Base-by-base conservation (phyloP, 768 basidiomycete species). In the Fistulinella prunicolor region DNA sequence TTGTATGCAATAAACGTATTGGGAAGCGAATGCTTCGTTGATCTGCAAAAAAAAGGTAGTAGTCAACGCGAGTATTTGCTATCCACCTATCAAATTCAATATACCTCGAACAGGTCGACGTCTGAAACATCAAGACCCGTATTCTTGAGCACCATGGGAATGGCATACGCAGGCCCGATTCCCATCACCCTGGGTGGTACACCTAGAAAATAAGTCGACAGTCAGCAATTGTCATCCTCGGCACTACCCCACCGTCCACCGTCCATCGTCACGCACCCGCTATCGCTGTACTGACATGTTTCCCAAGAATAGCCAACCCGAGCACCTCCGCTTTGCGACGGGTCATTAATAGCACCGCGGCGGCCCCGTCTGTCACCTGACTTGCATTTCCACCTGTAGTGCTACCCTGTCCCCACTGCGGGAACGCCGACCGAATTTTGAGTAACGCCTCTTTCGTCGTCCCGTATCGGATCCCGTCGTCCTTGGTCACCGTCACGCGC, bases 1-100 rank as follows among this genome's bases (percentile, higher is more conserved):
- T 54, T 83, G 82, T 28, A 89, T 67, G 42, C 78, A 80, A 62
- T 94, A 90, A 0, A 86, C 78, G 49, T 79, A 87, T 70, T 88
- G 87, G 0, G 87, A 89, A 10, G 90, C 89, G 58, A 94, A 94
- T 0, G 92, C 92, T 60, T 94, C 92, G 60, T 95, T 95, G 65
- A 95, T 86, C 87, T 92, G 13, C 2, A 30, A 42, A 21, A 17
- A 17, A 26, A 40, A n/a, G n/a, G 16, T 4, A n/a, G n/a, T 32
- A 9, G 23, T 53, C 9, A 48, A 12, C 35, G 32, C 49, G 6
- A 17, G 0, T 40, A 24, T 20, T n/a, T 28, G 19, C 10, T 26
- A n/a, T 19, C 39, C 16, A 14, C 8, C 9, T 4, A 20, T 38
- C 26, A 2, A 6, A 12, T 26, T 9, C 7, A 6, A 29, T 68